Base-by-base conservation (phyloP, 2,329 filamentous ascomycete genomes). In the Arthrobotrys sinensis region DNA sequence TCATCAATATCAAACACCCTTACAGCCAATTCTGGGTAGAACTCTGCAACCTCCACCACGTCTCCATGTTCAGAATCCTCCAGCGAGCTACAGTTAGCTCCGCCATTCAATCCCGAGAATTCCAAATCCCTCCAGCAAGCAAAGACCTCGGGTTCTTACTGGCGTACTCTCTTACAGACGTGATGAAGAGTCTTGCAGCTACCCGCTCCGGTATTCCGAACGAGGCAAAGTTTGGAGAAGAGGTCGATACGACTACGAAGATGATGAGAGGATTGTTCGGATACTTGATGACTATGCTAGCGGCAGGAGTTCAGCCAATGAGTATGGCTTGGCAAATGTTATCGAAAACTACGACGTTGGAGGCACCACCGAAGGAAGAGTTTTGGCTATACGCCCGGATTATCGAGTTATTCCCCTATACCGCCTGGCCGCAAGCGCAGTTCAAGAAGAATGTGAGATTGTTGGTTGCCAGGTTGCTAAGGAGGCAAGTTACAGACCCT, bases 251-350 rank as follows among this genome's bases (percentile, higher is more conserved):
- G 6, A 78, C 75, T 10, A 72, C 67, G 3, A 78, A 72, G 38
- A 78, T 78, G 75, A 78, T 78, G 75, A 71, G 75, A 11, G 75
- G 75, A 14, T 34, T 78, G n/a, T 78, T 78, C 52, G 75, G 75
- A 14, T 78, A 78, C 36, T 43, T 78, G 12, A 78, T 78, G 75
- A 78, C 75, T 2, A 38, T 64, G 43, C 40, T 78, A 7, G 75
- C 75, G 10, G 60, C 75, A 3, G 75, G 75, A 10, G 75, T 78
- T 6, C 75, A 72, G 19, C 75, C 75, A 0, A 72, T 72, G 75
- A 78, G 67, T 21, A 78, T 72, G 75, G 75, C 75, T 1, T 78
- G 75, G 75, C 75, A 78, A n/a, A 28, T 78, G 62, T 40, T 78
- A 7, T 78, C 75, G 14, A 66, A 60, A 16, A 72, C 34, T 12